Evolutionary conservation across 2,329 filamentous ascomycete species (phyloP).

Genomic region (Cadophora gregata): DNA sequence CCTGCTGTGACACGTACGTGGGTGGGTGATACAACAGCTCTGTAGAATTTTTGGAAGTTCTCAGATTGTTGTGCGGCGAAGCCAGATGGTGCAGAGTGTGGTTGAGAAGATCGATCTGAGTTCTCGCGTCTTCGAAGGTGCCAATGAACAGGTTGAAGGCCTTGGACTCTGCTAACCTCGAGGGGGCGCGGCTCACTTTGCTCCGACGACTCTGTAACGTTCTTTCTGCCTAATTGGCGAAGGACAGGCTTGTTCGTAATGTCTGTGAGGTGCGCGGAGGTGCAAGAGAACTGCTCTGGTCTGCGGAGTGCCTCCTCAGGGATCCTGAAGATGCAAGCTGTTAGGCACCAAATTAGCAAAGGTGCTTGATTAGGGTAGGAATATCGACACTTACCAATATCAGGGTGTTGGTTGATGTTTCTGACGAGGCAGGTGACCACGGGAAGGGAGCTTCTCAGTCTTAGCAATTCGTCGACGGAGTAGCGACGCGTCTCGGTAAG

Average conservation of each 20-base stretch:
- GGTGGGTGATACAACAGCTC: constrained; percentile 70
- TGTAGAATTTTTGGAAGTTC: constrained; percentile 72
- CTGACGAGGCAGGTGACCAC: constrained; percentile 34
- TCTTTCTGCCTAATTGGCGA: constrained; percentile 22
- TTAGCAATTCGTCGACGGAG: constrained; percentile 38
- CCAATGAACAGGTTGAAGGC: constrained; percentile 38
- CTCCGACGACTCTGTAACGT: constrained; percentile 32
- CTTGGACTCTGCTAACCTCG: constrained; percentile 22
- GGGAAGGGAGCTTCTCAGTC: constrained; percentile 37
- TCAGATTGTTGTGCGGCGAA: constrained; percentile 62
- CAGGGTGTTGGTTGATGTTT: constrained; percentile 39
- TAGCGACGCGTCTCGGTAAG: constrained; percentile 32
- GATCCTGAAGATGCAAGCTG: constrained; percentile 37
- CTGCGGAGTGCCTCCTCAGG: constrained; percentile 37
- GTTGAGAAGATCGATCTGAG: constrained; percentile 42
- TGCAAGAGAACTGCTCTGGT: constrained; percentile 35
- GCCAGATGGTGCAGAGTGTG: constrained; percentile 60
- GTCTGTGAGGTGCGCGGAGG: constrained; percentile 32
- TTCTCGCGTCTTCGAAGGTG: constrained; percentile 40
- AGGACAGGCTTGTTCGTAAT: constrained; percentile 31
- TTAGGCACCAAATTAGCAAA: constrained; percentile 20
- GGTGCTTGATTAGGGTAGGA: neutral
- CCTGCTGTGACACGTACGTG: constrained; percentile 72
- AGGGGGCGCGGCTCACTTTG: constrained; percentile 28
- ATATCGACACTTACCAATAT: constrained; percentile 36